Evolutionary conservation across 805 yeast genomes (phyloP).

Genomic region (Ogataea dorogensis): DNA sequence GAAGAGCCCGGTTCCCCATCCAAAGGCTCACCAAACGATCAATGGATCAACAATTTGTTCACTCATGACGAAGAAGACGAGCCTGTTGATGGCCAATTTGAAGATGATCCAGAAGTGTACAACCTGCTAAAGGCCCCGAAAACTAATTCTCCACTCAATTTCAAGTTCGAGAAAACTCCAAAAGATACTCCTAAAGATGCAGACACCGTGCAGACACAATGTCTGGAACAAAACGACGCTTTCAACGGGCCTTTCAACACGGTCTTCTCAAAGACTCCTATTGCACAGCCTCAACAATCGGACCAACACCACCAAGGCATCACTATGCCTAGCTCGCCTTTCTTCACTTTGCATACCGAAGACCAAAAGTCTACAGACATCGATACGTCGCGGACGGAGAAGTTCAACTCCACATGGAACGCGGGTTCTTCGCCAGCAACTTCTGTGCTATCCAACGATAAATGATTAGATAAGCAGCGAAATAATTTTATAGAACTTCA

Average conservation of each 20-base stretch:
- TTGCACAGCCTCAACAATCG: constrained; percentile 1
- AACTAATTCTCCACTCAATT: constrained; percentile 17
- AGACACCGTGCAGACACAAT: constrained; percentile 30
- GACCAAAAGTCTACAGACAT: constrained; percentile 12
- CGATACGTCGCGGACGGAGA: constrained; percentile 26
- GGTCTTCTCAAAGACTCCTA: constrained; percentile 4
- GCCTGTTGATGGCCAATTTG: constrained; percentile 18
- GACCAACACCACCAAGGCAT: constrained; percentile 16
- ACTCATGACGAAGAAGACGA: constrained; percentile 28
- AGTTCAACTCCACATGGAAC: constrained; percentile 26
- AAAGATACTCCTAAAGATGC: constrained; percentile 29
- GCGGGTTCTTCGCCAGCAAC: constrained; percentile 30
- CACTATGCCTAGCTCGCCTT: constrained; percentile 36
- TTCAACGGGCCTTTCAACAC: constrained; percentile 11
- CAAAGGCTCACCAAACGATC: constrained; percentile 23
- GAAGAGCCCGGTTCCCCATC: constrained; percentile 31
- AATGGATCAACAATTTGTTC: constrained; percentile 34
- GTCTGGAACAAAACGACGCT: constrained; percentile 16
- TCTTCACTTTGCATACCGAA: constrained; percentile 23
- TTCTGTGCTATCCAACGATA: constrained; percentile 18
- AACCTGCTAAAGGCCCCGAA: constrained; percentile 22
- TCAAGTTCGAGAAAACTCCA: constrained; percentile 33
- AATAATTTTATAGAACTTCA: constrained; percentile 8
- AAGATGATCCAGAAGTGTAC: constrained; percentile 28
- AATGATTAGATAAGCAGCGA: constrained; percentile 9